Base-by-base conservation (phyloP, 208 protist genomes). In the Dictyostelium gargantuum region DNA sequence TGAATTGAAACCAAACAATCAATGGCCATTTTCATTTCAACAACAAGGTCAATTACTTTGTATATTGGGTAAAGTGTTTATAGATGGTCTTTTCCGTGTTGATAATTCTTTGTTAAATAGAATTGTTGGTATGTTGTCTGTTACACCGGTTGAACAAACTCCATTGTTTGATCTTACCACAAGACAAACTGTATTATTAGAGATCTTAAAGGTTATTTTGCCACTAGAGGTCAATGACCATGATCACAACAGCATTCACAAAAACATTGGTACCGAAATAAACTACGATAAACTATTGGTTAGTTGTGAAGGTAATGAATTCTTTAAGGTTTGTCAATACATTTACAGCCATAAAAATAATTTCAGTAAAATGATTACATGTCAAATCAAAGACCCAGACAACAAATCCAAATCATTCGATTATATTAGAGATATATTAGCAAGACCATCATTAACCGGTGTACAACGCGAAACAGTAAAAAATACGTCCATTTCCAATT, bases 301-400 rank as follows among this genome's bases (percentile, higher is more conserved):
- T 0, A 5, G n/a, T 9, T 76, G 46, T n/a, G 82, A 89, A 68
- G 82, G 68, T 29, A 75, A 89, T 52, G 82, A 89, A 42, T 89
- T 89, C 38, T 89, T 52, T 61, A 52, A 56, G 17, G 82, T 79
- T 11, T 68, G 29, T 40, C 63, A 89, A 52, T 89, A 89, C 21
- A 44, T 89, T 26, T 89, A 89, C 19, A 56, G 32, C 6, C 19
- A 54, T 23, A 52, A 89, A 21, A 35, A n/a, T 17, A 76, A 89
- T 29, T 89, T 52, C 26, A 79, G 13, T 50, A 89, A 77, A 52
- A 89, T 89, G 82, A 63, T 89, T 1, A 54, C 32, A 0, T 89
- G 82, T 52, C 82, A 89, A 66, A 66, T 89, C 17, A 89, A 52
- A 66, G 82, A 89, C 29, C 82, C 66, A 58, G 35, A 63, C 0